Conservation (phyloP, 1,284 basidiomycete genomes). For the Psilocybe mexicana region DNA sequence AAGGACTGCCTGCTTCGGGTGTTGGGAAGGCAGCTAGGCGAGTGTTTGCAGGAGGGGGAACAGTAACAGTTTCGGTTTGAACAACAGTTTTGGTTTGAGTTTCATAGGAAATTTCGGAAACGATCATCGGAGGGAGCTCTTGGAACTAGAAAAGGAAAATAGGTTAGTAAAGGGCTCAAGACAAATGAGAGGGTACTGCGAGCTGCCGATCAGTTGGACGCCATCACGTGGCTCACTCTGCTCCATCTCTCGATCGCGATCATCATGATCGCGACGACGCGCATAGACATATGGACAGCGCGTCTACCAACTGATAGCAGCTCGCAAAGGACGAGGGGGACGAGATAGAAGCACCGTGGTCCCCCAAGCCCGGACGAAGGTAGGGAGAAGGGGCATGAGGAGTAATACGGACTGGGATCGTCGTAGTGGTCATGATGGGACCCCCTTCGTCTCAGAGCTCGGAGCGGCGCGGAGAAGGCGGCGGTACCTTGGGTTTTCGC, state of each 20-base stretch:
- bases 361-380: conserved; percentile 87
- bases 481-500: conserved; percentile 86
- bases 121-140: conserved; percentile 63
- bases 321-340: conserved; percentile 68
- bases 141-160: conserved; percentile 39
- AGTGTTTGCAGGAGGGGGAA: conserved; percentile 76
- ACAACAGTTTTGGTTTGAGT: conserved; percentile 67
- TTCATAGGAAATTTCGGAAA: conserved; percentile 67
- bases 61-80: conserved; percentile 62
- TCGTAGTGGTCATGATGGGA: conserved; percentile 42
- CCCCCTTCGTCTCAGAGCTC: conserved; percentile 92
- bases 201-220: conserved; percentile 26
- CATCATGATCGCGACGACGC: conserved; percentile 3
- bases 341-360: conserved; percentile 68
- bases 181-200: conserved; percentile 31
- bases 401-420: conserved; percentile 71
- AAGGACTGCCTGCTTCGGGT: conserved; percentile 58
- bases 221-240: conserved; percentile 30
- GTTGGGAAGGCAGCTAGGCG: conserved; percentile 72
- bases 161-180: conserved; percentile 41
- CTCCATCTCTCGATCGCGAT: conserved; percentile 39
- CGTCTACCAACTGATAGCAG: conserved; percentile 39
- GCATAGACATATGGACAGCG: conserved; percentile 16
- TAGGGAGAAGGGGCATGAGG: conserved; percentile 57
- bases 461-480: conserved; percentile 77